phyloP scores from a whole-genome alignment of 768 basidiomycete genomes.

The Tylopilus felleus region DNA sequence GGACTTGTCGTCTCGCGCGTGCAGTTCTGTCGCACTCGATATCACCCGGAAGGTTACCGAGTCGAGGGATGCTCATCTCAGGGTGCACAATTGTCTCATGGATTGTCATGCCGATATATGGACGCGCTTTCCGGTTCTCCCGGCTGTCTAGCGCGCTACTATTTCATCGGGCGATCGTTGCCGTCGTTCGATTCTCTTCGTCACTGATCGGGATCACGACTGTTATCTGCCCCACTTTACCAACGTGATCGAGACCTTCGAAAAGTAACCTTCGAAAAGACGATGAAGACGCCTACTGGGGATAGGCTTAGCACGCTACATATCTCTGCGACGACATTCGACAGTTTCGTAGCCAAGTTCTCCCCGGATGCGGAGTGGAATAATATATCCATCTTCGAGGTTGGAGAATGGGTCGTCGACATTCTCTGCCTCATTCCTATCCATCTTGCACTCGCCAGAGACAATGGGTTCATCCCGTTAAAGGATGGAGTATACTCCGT shows the following conservation, averaged over 20 bases:
- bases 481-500: constrained; percentile 53
- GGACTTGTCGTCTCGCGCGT: constrained; percentile 29
- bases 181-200: constrained; percentile 39
- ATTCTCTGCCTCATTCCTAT: constrained; percentile 62
- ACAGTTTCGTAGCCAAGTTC: constrained; percentile 18
- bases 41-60: constrained; percentile 57
- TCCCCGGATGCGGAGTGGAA: constrained; percentile 17
- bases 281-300: constrained; percentile 50
- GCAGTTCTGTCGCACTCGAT: constrained; percentile 45
- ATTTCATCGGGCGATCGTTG: constrained; percentile 34
- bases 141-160: constrained; percentile 46
- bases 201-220: constrained; percentile 36
- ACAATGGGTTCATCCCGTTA: constrained; percentile 58
- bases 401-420: constrained; percentile 62
- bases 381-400: constrained; percentile 36
- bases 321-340: constrained; percentile 31
- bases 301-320: constrained; percentile 37
- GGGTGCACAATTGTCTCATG: constrained; percentile 46
- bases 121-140: constrained; percentile 56
- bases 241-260: constrained; percentile 44
- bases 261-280: constrained; percentile 47
- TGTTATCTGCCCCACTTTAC: constrained; percentile 42
- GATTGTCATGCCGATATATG: constrained; percentile 56
- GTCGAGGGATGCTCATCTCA: constrained; percentile 25
- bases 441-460: constrained; percentile 56